Evolutionary conservation across 2,329 filamentous ascomycete species (phyloP), one percentile per base, ranked within the genome.

Genomic region (Teratosphaeriaceae sp.): DNA sequence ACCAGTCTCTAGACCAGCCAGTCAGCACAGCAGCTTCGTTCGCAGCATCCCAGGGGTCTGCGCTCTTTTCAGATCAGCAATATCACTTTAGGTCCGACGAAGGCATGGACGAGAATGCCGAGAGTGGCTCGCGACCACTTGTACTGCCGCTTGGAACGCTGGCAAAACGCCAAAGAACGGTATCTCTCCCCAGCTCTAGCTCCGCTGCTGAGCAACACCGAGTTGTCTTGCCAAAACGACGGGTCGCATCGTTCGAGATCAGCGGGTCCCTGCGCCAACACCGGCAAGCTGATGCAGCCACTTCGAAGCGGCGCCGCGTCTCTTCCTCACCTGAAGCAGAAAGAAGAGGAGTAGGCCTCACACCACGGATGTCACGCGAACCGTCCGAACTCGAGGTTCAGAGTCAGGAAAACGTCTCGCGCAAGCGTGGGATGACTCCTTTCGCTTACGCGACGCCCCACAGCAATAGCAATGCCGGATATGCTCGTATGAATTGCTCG

Each of bases 381-480:
- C 65, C 67, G 5, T 65, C 64, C 2, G 58, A 63, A 30, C 37
- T 45, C n/a, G 52, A 51, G 26, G 40, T 33, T 12, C 43, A 44
- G 30, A 56, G 50, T 27, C 52, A 57, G 42, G 65, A 37, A 76
- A 65, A 54, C 67, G 60, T 42, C 64, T 61, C 40, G 52, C 60
- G 54, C 56, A 44, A 53, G 30, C 41, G 58, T 34, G 60, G 54
- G 23, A 79, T 75, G 0, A 83, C 82, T 0, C 72, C 72, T 2
- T 80, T 80, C 50, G 80, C 79, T n/a, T 88, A 88, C 55, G 82
- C 83, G 2, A 89, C 85, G 0, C 85, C 85, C 0, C 73, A 82
- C 57, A 88, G 83, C 55, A 54, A 54, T 29, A 51, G 31, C 29
- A 49, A 53, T 49, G 46, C 18, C 19, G 21, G 13, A 11, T 61